Percentiles rank a stretch among this genome's conserved stretches.
Conservation (phyloP, 768 basidiomycete genomes). For the Xerocomellus dryophilus region DNA sequence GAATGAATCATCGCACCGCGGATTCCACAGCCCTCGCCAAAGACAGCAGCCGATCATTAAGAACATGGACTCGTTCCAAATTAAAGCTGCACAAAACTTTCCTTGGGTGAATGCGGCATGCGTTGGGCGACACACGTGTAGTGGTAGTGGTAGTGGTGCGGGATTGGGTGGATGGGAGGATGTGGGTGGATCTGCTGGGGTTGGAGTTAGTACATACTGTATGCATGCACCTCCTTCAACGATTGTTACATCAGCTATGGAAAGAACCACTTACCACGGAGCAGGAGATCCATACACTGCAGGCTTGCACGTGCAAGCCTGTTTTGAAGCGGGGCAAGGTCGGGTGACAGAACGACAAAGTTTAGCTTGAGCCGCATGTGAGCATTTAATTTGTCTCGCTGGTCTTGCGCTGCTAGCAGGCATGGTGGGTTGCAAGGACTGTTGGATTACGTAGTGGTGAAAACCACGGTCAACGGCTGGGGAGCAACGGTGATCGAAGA, state of each 20-base stretch:
- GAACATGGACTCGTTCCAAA: no score
- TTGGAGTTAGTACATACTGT: no score
- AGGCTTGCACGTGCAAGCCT: background rate
- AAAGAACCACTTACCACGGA: background rate
- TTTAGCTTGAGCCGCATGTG: background rate
- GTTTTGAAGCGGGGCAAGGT: background rate
- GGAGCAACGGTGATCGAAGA: background rate
- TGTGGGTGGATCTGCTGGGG: no score
- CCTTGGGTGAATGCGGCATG: no score
- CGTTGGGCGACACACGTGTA: no score
- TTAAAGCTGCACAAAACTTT: no score
- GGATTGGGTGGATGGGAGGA: no score
- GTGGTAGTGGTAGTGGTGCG: no score
- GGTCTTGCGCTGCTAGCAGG: background rate
- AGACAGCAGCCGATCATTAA: no score
- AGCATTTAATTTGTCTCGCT: background rate
- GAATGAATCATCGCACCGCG: background rate
- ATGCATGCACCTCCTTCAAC: background rate
- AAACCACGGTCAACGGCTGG: background rate
- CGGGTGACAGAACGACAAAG: background rate
- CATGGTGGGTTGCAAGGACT: background rate
- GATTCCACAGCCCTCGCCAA: background rate
- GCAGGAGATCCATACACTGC: background rate
- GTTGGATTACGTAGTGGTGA: no score
- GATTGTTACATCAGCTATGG: background rate